These are phyloP conservation scores for Rhizopogon salebrosus DNA, from an alignment of 768 basidiomycete genomes.

Conservation along the genomic window DNA sequence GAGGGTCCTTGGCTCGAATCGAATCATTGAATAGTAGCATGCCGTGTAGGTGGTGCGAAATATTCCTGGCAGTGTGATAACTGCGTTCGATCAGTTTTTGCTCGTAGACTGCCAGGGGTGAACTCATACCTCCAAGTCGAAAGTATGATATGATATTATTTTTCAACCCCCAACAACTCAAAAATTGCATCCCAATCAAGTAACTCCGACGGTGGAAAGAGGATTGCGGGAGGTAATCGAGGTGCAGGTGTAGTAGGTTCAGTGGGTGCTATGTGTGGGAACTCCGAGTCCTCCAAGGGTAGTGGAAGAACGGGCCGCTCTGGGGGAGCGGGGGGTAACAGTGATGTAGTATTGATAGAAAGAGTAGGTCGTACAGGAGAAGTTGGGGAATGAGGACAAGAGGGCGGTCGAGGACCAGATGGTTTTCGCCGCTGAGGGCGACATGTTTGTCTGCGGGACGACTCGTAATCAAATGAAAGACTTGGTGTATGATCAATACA, in stretches of 20 bases:
- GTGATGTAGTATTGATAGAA: slow-evolving; percentile 16
- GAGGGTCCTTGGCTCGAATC: background rate
- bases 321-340: background rate
- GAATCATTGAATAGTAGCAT: no score
- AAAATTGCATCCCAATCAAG: slow-evolving; percentile 29
- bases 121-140: background rate
- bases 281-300: background rate
- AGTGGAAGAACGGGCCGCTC: slow-evolving; percentile 2
- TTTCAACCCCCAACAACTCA: slow-evolving; percentile 16
- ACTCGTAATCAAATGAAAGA: slow-evolving; percentile 3
- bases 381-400: slow-evolving; percentile 1
- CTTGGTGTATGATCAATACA: background rate
- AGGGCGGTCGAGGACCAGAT: slow-evolving; percentile 21
- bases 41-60: background rate
- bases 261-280: background rate
- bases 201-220: slow-evolving; percentile 13
- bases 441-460: background rate
- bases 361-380: slow-evolving; percentile 10
- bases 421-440: slow-evolving; percentile 18
- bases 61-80: background rate
- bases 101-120: background rate
- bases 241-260: slow-evolving; percentile 1
- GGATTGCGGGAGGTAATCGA: slow-evolving; percentile 1
- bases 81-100: background rate
- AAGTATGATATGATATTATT: background rate